Evolutionary conservation across 2,329 filamentous ascomycete genomes (phyloP), one percentile per base, ranked within the genome.

Genomic region (Fusarium heterosporum): DNA sequence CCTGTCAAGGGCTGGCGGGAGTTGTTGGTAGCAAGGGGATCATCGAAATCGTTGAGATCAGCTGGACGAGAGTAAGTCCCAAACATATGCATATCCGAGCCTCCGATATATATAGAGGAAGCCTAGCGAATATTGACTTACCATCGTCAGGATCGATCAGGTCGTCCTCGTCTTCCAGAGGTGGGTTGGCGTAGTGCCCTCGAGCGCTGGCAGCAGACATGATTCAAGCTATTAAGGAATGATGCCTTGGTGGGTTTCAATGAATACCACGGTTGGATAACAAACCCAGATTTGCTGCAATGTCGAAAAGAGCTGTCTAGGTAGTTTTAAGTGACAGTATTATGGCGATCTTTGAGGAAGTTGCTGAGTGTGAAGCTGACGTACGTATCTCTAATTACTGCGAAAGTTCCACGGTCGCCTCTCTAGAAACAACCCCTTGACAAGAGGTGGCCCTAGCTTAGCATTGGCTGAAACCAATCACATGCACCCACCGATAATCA

Each of bases 31-130:
- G 86, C 83, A 68, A 96, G 85, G 39, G 94, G 93, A 79, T 97
- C 93, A 75, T 97, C 94, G 74, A 97, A 93, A 78, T 97, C 93
- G 78, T 96, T 92, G 74, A 97, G 89, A 72, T 93, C 93, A 74
- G 91, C 92, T 93, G 73, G 39, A 12, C 11, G 22, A n/a, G 36
- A 41, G 68, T 76, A 32, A 75, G 72, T 48, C 32, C 64, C 32
- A 19, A 14, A 12, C 7, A 16, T 28, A 7, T 10, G 6, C 16
- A 14, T 11, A 30, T 5, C n/a, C 40, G n/a, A 22, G 8, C 8
- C 13, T 25, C 19, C n/a, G 6, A 28, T 48, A 17, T 28, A 16
- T 11, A 25, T 10, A 7, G 28, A 11, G 17, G 22, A n/a, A 25
- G 14, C 16, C 13, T 11, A n/a, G 19, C 14, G 10, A 22, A n/a